Evolutionary conservation across 179 eudicot species (phyloP), one percentile per base, ranked within the genome.

Genomic region (Beta lomatogona): DNA sequence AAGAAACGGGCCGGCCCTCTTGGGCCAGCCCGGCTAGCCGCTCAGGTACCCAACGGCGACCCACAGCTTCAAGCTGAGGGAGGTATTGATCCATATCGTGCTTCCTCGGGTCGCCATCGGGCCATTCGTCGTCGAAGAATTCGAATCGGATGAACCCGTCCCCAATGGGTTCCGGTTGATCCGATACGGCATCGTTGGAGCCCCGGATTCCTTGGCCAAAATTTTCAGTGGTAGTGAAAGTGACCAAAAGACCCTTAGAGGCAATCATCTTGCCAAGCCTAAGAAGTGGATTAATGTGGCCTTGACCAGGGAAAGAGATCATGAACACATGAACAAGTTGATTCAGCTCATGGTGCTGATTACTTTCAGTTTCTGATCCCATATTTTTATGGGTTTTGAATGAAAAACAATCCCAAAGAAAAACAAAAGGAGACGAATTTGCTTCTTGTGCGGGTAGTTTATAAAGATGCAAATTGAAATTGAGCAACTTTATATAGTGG

Each of bases 231-330:
- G 94, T 77, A 21, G 90, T 84, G 83, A 94, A 88, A 18, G 98
- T 94, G 74, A 92, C 92, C 4, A 91, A 63, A 12, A 89, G 83
- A 31, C 98, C 98, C 21, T 80, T 68, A 16, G 92, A 84, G 12
- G 98, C 98, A 11, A 94, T 90, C 28, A 85, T 81, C 76, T 91
- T 91, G 52, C 89, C 97, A 0, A 94, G 91, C n/a, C 98, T 77
- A 12, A 94, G 91, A 13, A 94, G 89, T 0, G 98, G 98, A 68
- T 92, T 94, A 3, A 94, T 90, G 75, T 94, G 97, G 60, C 98
- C 98, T 77, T 92, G 97, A 7, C 89, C 91, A 0, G 94, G 94
- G 79, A 94, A 92, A 6, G 94, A 90, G 25, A 94, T 88, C 72
- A 94, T 80, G 79, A 91, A 88, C 16, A 89, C 90, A 82, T 93